Conservation (phyloP, 306 rosid genomes). For the Quercus variabilis region DNA sequence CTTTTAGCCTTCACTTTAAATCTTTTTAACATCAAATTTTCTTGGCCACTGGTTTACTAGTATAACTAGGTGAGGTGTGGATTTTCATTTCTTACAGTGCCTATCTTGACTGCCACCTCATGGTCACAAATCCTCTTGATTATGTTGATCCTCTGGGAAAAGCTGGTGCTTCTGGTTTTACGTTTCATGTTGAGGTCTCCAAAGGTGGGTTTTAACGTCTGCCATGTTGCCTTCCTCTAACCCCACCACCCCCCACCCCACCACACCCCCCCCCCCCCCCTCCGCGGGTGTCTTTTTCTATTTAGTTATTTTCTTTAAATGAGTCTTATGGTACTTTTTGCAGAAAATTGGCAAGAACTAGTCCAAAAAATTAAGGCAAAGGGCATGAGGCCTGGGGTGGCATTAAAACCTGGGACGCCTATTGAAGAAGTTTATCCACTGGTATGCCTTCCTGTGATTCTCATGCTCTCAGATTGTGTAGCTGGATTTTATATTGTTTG, state of each 20-base stretch:
- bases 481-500: neutral
- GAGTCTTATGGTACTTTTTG: conserved; percentile 7
- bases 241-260: no score
- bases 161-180: conserved; percentile 97
- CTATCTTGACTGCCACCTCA: conserved; percentile 94
- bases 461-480: neutral
- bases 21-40: neutral
- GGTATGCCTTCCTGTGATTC: conserved; percentile 37
- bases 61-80: conserved; percentile 7
- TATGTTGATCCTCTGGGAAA: conserved; percentile 78
- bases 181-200: conserved; percentile 83
- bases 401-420: conserved; percentile 78
- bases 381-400: conserved; percentile 85
- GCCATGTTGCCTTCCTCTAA: neutral
- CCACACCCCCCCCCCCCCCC: no score
- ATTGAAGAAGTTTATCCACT: conserved; percentile 84
- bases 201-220: conserved; percentile 48
- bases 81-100: conserved; percentile 47
- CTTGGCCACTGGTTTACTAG: neutral
- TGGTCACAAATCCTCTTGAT: conserved; percentile 94
- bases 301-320: conserved; percentile 7
- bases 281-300: neutral
- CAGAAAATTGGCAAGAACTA: conserved; percentile 91
- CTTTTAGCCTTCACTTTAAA: conserved; percentile 5
- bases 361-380: conserved; percentile 54